Percentiles rank a stretch among this genome's conserved stretches.
Conservation (phyloP, 176 grass and related monocot genomes). For the Zoysia pacifica region DNA sequence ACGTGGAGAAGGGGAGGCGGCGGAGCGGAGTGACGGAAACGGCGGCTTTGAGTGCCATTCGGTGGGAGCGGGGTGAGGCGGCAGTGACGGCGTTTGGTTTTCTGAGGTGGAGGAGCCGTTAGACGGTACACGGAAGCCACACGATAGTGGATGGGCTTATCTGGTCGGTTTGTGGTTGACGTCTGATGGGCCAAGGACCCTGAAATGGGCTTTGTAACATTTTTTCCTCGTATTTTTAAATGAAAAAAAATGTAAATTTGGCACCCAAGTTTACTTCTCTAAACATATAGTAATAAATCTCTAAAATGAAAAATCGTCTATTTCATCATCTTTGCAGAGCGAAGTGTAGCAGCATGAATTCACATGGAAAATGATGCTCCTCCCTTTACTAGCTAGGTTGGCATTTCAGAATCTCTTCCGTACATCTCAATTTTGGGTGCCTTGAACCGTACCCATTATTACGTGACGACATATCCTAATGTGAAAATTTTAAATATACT, state of each 20-base stretch:
- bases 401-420: background rate
- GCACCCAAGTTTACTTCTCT: no score
- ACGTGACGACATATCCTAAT: background rate
- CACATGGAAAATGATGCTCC: background rate
- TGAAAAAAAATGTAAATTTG: no score
- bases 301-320: no score
- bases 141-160: slow-evolving; percentile 53
- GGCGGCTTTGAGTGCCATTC: slow-evolving; percentile 45
- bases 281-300: no score
- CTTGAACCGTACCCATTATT: background rate
- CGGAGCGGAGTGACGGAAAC: slow-evolving; percentile 35
- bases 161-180: slow-evolving; percentile 27
- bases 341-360: no score
- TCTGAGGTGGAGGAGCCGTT: slow-evolving; percentile 27
- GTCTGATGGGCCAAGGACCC: background rate
- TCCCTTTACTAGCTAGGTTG: background rate
- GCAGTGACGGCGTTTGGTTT: slow-evolving; percentile 47
- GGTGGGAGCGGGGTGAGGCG: background rate
- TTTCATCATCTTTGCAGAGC: background rate
- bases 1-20: background rate
- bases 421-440: no score
- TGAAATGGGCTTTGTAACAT: no score
- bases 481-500: no score
- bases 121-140: slow-evolving; percentile 52
- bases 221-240: no score